Evolutionary conservation across 805 yeast genomes (phyloP).

Genomic region (Lachancea lanzarotensis): DNA sequence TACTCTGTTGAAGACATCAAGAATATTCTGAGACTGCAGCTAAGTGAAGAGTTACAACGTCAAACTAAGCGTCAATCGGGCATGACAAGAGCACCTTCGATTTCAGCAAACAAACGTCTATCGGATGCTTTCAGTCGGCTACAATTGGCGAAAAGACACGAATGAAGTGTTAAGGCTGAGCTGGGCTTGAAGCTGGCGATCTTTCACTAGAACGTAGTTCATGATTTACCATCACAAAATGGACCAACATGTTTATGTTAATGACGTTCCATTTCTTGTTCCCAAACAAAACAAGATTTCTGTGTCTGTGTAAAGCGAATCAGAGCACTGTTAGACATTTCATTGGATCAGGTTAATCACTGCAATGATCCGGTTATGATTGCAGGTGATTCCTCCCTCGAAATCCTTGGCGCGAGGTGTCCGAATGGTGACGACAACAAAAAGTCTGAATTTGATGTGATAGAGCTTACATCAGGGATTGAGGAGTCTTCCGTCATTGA

Average conservation of each 20-base stretch:
- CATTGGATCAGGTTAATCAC: neutral
- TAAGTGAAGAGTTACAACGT: constrained; percentile 26
- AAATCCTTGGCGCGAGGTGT: constrained; percentile 1
- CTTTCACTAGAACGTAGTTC: neutral
- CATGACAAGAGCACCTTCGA: constrained; percentile 14
- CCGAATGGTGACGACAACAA: neutral
- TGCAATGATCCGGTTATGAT: neutral
- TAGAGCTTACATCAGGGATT: constrained; percentile 4
- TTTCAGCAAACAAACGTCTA: constrained; percentile 25
- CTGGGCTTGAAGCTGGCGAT: neutral
- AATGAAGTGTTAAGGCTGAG: neutral
- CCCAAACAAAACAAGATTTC: too few species aligned
- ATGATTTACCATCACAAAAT: neutral
- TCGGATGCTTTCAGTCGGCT: constrained; percentile 23
- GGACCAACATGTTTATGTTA: neutral
- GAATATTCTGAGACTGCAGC: constrained; percentile 25
- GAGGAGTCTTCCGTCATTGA: neutral
- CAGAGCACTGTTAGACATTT: neutral
- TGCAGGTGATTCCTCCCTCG: constrained; percentile 5
- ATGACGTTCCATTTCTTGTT: too few species aligned
- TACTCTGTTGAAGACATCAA: constrained; percentile 20
- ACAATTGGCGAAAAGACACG: constrained; percentile 3
- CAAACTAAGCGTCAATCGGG: constrained; percentile 18
- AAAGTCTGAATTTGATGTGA: neutral
- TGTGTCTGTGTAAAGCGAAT: too few species aligned